Evolutionary conservation across 164 flowering plant genomes (phyloP).

Genomic region (Houttuynia cordata): DNA sequence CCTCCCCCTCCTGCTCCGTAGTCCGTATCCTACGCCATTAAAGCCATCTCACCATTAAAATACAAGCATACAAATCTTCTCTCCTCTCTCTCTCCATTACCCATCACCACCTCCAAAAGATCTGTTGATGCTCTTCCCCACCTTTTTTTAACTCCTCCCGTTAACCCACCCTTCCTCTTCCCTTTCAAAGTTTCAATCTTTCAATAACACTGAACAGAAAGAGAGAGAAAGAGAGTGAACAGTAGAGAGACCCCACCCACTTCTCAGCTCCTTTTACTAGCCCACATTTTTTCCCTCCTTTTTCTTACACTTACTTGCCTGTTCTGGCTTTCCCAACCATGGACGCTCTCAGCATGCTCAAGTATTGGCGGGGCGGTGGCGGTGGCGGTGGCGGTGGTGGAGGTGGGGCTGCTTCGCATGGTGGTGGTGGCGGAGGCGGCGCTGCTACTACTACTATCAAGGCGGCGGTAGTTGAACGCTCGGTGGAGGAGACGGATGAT

Average conservation of each 20-base stretch:
- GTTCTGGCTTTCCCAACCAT: slow-evolving; percentile 93
- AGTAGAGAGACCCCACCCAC: no score
- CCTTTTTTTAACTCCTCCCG: no score
- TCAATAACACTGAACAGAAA: no score
- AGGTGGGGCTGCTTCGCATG: slow-evolving; percentile 1
- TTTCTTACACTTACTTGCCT: background rate
- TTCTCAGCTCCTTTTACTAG: no score
- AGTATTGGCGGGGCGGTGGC: slow-evolving; percentile 53
- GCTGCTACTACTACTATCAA: slow-evolving; percentile 14
- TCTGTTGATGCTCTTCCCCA: no score
- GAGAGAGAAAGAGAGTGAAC: no score
- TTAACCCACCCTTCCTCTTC: background rate
- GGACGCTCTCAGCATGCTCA: slow-evolving; percentile 91
- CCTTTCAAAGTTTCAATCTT: background rate
- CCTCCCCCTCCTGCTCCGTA: slow-evolving; percentile 17
- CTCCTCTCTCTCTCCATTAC: no score
- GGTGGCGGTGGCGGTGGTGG: no score
- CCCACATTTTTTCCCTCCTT: background rate
- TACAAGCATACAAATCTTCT: no score
- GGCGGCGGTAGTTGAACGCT: slow-evolving; percentile 5
- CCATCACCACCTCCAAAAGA: no score
- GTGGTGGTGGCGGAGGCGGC: no score
- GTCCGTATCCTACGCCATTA: background rate
- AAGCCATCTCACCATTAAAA: no score
- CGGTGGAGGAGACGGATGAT: slow-evolving; percentile 1